phyloP scores from a whole-genome alignment of 179 eudicot genomes.

The Silene coronaria region DNA sequence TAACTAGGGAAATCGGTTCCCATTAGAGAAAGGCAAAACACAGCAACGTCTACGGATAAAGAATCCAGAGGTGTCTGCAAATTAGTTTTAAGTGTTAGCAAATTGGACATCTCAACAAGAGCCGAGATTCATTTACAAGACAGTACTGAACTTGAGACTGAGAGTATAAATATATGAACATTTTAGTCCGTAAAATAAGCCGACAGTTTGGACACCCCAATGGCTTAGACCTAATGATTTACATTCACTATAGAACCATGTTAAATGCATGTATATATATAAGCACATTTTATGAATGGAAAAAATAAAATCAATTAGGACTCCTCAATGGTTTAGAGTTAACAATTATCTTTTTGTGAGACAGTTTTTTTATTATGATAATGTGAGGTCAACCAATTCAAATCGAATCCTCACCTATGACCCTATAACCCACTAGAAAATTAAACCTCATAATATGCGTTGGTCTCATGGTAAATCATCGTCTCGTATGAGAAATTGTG shows the following conservation, averaged over 20 bases:
- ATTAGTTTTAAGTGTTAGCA: background rate
- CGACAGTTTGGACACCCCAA: background rate
- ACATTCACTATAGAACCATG: background rate
- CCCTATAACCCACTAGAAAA: too few species aligned
- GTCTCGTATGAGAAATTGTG: too few species aligned
- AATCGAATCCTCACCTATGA: background rate
- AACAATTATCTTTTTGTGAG: background rate
- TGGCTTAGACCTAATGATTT: background rate
- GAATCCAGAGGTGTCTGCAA: slow-evolving; percentile 90
- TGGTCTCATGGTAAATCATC: too few species aligned
- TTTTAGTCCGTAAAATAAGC: background rate
- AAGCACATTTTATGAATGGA: background rate
- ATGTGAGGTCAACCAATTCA: background rate
- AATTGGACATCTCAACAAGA: background rate
- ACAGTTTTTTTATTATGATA: too few species aligned
- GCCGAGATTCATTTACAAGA: background rate
- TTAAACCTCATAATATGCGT: too few species aligned
- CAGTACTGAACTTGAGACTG: background rate
- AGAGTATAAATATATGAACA: background rate
- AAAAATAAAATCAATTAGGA: too few species aligned
- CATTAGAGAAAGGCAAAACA: slow-evolving; percentile 94
- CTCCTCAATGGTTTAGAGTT: too few species aligned
- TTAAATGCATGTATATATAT: background rate
- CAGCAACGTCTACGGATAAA: slow-evolving; percentile 74
- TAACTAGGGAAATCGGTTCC: slow-evolving; percentile 75